Conservation (phyloP, 257 asterid genomes). For the Nicotiana tabacum region DNA sequence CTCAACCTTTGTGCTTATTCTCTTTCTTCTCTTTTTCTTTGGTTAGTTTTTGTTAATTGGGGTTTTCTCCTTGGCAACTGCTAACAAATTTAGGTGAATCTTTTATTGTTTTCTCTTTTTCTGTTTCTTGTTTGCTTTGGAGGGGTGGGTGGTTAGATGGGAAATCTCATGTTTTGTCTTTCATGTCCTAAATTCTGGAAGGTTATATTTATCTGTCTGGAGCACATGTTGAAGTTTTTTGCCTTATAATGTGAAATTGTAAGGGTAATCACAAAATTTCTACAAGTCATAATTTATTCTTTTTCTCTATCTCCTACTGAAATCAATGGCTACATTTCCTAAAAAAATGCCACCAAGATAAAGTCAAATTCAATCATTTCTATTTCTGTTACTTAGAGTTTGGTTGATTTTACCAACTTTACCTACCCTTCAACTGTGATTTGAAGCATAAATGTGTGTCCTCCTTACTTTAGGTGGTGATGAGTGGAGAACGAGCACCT, state of each 20-base stretch:
- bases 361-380: background rate
- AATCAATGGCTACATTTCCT: background rate
- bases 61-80: background rate
- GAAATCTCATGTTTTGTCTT: conserved; percentile 30
- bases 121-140: background rate
- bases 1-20: background rate
- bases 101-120: conserved; percentile 4
- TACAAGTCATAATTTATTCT: background rate
- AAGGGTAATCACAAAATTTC: background rate
- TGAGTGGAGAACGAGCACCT: conserved; percentile 80
- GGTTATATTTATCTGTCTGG: conserved; percentile 22
- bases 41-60: conserved; percentile 1
- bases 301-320: background rate
- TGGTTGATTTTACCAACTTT: background rate
- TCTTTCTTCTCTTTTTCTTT: conserved; percentile 5
- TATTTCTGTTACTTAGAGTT: background rate
- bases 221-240: background rate
- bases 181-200: conserved; percentile 2
- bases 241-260: background rate
- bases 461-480: conserved; percentile 48
- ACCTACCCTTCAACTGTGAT: conserved; percentile 14
- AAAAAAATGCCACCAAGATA: background rate
- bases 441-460: conserved; percentile 16
- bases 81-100: background rate
- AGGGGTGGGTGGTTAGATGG: background rate